These are phyloP conservation scores for Candida tammaniensis DNA, from an alignment of 805 yeast species.

Conservation along the genomic window DNA sequence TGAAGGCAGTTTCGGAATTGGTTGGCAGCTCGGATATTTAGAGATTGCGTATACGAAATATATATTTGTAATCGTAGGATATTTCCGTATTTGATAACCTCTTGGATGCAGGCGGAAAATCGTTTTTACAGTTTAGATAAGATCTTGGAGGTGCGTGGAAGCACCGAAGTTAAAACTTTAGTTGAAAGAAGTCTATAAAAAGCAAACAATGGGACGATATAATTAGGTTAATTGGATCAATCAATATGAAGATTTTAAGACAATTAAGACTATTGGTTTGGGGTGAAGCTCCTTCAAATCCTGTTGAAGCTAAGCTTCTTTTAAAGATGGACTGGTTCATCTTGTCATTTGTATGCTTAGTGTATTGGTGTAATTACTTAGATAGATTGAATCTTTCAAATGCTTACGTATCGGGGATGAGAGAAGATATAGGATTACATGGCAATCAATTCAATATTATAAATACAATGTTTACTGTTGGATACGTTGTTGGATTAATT, in stretches of 20 bases:
- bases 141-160: neutral
- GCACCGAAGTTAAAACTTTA: neutral
- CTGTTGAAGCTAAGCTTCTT: conserved; percentile 28
- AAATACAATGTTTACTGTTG: conserved; percentile 57
- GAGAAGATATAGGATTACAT: conserved; percentile 47
- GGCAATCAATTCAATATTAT: conserved; percentile 51
- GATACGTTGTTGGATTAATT: conserved; percentile 58
- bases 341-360: conserved; percentile 38
- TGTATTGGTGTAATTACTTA: conserved; percentile 52
- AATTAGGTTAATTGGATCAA: too few species aligned
- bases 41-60: neutral
- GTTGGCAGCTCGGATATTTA: conserved; percentile 5
- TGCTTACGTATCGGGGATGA: conserved; percentile 70
- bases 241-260: neutral
- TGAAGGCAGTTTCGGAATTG: conserved; percentile 25
- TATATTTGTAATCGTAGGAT: neutral
- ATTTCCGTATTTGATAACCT: neutral
- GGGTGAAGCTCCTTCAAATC: conserved; percentile 31
- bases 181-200: neutral
- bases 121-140: neutral
- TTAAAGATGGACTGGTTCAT: conserved; percentile 41
- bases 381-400: conserved; percentile 41
- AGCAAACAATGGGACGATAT: neutral
- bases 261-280: conserved; percentile 19
- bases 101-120: neutral